These are phyloP conservation scores for Gloeopeniophorella convolvens DNA, from an alignment of 768 basidiomycete species.

Conservation along the genomic window DNA sequence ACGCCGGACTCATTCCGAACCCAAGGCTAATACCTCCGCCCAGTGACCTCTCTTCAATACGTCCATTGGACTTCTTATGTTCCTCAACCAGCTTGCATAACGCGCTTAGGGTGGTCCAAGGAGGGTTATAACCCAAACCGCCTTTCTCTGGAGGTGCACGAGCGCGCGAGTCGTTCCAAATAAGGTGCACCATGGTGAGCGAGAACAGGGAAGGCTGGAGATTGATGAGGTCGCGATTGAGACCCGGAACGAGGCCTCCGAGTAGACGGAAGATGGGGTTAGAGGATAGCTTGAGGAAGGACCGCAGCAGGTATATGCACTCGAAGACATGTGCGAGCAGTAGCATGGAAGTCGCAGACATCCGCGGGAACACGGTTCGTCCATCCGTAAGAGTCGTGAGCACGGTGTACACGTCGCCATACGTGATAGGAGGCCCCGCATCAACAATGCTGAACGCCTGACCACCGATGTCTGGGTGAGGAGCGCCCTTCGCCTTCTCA, in stretches of 20 bases:
- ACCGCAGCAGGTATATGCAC: conserved; percentile 35
- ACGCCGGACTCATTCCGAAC: conserved; percentile 22
- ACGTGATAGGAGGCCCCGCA: conserved; percentile 55
- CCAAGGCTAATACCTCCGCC: conserved; percentile 24
- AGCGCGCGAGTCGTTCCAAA: conserved; percentile 37
- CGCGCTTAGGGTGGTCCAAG: conserved; percentile 29
- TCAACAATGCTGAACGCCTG: conserved; percentile 63
- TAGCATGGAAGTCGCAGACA: conserved; percentile 63
- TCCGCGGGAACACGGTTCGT: conserved; percentile 44
- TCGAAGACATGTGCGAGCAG: conserved; percentile 56
- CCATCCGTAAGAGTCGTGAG: conserved; percentile 53
- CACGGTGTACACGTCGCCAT: conserved; percentile 53
- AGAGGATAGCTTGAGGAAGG: conserved; percentile 18
- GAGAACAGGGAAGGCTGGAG: conserved; percentile 36
- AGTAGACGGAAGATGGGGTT: conserved; percentile 29
- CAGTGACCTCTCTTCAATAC: conserved; percentile 24
- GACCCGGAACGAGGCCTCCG: conserved; percentile 24
- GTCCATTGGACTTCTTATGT: conserved; percentile 25
- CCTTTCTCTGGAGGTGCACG: conserved; percentile 29
- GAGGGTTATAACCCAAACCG: conserved; percentile 33
- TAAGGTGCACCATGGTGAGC: conserved; percentile 31
- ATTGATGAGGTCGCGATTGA: conserved; percentile 30
- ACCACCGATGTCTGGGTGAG: conserved; percentile 63
- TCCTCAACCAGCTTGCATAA: conserved; percentile 32
- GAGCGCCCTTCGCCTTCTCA: conserved; percentile 37